Evolutionary conservation across 1,284 basidiomycete genomes (phyloP).

Genomic region (Cystobasidium sp.): DNA sequence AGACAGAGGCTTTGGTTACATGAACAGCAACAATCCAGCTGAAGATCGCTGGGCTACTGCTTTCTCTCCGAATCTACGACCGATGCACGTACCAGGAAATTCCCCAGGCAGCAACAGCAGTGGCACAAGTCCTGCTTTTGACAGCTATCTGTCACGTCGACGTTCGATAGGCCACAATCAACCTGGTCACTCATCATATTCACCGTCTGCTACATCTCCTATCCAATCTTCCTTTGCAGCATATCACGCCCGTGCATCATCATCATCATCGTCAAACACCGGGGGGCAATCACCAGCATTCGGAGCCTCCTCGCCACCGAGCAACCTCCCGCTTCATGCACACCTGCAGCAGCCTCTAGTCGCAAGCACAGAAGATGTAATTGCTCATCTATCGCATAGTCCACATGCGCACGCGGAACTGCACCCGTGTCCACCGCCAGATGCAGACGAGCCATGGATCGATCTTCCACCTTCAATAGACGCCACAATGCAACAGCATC

Average conservation of each 20-base stretch:
- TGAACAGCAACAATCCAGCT: not conserved
- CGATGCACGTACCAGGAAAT: constrained; percentile 9
- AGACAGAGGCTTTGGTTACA: not conserved
- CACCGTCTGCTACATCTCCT: constrained; percentile 13
- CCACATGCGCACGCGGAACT: not conserved
- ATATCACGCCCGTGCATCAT: not conserved
- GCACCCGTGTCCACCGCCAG: constrained; percentile 6
- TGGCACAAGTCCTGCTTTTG: constrained; percentile 1
- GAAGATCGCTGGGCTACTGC: constrained; percentile 14
- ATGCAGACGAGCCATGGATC: constrained; percentile 35
- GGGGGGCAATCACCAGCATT: constrained; percentile 20
- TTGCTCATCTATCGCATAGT: constrained; percentile 8
- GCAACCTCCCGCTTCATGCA: constrained; percentile 17
- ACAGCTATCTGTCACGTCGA: constrained; percentile 13
- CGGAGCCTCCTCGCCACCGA: constrained; percentile 18
- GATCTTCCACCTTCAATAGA: constrained; percentile 16
- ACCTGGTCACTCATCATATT: not conserved
- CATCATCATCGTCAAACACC: not conserved
- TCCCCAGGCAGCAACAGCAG: not conserved
- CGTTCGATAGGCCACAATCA: constrained; percentile 7
- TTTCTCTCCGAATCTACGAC: not conserved
- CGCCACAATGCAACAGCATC: not conserved
- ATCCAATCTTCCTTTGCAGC: not conserved
- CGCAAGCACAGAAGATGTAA: constrained; percentile 11
- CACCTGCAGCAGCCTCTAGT: constrained; percentile 3